Conservation (phyloP, 768 basidiomycete genomes). For the Leccinum variicolor region DNA sequence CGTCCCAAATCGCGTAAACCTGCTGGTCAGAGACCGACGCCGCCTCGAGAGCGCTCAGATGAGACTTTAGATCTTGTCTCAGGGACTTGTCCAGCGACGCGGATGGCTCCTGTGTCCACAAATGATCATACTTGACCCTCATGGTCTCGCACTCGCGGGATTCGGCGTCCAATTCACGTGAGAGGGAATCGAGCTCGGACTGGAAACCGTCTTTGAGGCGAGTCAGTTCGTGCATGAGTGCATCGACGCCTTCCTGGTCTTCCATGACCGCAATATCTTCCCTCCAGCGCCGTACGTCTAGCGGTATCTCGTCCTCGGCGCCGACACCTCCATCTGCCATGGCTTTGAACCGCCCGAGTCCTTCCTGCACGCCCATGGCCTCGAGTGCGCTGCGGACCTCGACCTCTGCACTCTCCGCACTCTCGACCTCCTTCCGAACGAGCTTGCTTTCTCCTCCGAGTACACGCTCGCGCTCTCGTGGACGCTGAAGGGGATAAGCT, state of each 20-base stretch:
- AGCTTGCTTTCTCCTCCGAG: slow-evolving; percentile 96
- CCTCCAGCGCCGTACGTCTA: slow-evolving; percentile 69
- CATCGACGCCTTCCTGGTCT: slow-evolving; percentile 63
- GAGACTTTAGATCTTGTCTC: slow-evolving; percentile 77
- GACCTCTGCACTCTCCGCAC: slow-evolving; percentile 77
- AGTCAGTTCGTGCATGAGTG: slow-evolving; percentile 55
- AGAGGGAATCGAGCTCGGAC: slow-evolving; percentile 57
- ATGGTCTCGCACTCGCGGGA: slow-evolving; percentile 83
- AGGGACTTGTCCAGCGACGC: slow-evolving; percentile 66
- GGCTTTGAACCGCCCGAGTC: slow-evolving; percentile 62
- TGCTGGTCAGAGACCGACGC: slow-evolving; percentile 79
- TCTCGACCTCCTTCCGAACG: slow-evolving; percentile 85
- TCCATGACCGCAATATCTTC: slow-evolving; percentile 73
- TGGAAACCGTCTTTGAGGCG: slow-evolving; percentile 56
- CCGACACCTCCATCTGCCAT: slow-evolving; percentile 65
- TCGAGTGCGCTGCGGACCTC: slow-evolving; percentile 80
- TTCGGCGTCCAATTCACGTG: slow-evolving; percentile 77
- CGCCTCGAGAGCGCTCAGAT: slow-evolving; percentile 66
- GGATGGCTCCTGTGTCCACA: slow-evolving; percentile 85
- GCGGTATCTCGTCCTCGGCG: slow-evolving; percentile 63
- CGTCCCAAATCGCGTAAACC: slow-evolving; percentile 69
- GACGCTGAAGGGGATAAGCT: slow-evolving; percentile 87
- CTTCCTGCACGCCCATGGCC: slow-evolving; percentile 73
- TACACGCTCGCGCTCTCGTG: slow-evolving; percentile 96
- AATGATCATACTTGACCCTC: slow-evolving; percentile 83